Base-by-base conservation (phyloP, 2,329 filamentous ascomycete genomes). In the Paramyrothecium roridum region DNA sequence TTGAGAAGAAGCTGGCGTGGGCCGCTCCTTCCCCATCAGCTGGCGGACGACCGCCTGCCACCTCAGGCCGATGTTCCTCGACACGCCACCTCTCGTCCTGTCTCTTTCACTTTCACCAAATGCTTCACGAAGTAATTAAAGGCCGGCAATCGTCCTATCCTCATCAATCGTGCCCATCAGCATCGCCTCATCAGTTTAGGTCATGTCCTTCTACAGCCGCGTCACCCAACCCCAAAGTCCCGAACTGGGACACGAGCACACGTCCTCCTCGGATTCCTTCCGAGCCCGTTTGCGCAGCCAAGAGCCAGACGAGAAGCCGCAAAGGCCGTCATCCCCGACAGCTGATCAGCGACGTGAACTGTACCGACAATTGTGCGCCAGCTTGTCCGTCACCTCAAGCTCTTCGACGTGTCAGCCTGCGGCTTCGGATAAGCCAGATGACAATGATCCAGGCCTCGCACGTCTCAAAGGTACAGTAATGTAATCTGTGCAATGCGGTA, bases 211-310 rank as follows among this genome's bases (percentile, higher is more conserved):
- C 37, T 43, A 43, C 50, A 10, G 37, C 21, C 13, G 56, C 49
- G 19, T 59, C 52, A 3, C 50, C 56, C 17, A 12, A 8, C 16
- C 16, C 12, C 21, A 11, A 4, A 23, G 47, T 30, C 13, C 47
- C 20, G 13, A 26, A 7, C 19, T 30, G 17, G 19, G 19, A 10
- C 7, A 10, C 21, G 10, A 17, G 8, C 48, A 48, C 10, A 52
- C 33, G 1, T 63, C 60, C n/a, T 61, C 65, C 1, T 65, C 65
- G 26, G 26, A 30, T 0, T 66, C 61, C 0, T 52, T 71, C 2
- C 63, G 68, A 20, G 63, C 62, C 34, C 66, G 68, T 8, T 61
- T 71, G 13, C 62, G 65, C 11, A 69, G 62, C 13, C 58, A 62
- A 3, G 61, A 63, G 2, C 37, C 37, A 43, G n/a, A 43, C n/a